These are phyloP conservation scores for Martiniozyma abietophila DNA, from an alignment of 805 yeast genomes.

Conservation along the genomic window DNA sequence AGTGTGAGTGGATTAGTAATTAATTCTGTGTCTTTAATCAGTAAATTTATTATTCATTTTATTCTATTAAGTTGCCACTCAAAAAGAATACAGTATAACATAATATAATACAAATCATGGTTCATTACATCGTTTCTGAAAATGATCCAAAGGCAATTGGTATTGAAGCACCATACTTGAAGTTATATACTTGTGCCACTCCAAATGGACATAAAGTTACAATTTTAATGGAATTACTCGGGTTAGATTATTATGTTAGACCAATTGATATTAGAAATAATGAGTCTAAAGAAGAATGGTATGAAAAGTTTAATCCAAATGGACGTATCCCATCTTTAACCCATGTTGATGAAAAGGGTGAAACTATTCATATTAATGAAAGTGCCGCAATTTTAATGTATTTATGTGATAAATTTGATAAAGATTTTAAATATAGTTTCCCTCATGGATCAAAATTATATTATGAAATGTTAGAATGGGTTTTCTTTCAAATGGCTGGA, in stretches of 20 bases:
- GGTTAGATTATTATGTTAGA: slow-evolving; percentile 33
- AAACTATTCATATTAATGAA: slow-evolving; percentile 40
- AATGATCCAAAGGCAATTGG: slow-evolving; percentile 27
- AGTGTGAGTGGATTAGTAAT: no score
- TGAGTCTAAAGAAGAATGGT: slow-evolving; percentile 51
- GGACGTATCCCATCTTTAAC: slow-evolving; percentile 54
- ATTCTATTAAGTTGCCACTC: no score
- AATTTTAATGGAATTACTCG: slow-evolving; percentile 32
- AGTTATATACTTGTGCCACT: slow-evolving; percentile 34
- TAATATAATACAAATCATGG: slow-evolving; percentile 16
- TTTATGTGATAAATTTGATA: slow-evolving; percentile 52
- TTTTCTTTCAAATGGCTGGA: slow-evolving; percentile 49
- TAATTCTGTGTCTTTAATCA: neutral
- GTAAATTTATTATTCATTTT: no score
- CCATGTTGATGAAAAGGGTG: slow-evolving; percentile 32
- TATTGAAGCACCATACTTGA: slow-evolving; percentile 32
- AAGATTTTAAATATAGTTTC: slow-evolving; percentile 37
- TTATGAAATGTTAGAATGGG: slow-evolving; percentile 45
- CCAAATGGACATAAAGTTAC: slow-evolving; percentile 39
- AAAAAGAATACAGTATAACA: slow-evolving; percentile 1
- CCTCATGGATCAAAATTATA: slow-evolving; percentile 32
- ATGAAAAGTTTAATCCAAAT: slow-evolving; percentile 46
- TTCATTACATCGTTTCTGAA: slow-evolving; percentile 24
- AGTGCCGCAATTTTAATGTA: slow-evolving; percentile 55
- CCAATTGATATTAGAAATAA: slow-evolving; percentile 32